A percentile compares a stretch with the other conserved stretches of the same genome.
Evolutionary conservation across 768 basidiomycete species (phyloP).

Genomic region (Hemileccinum rubropunctum): DNA sequence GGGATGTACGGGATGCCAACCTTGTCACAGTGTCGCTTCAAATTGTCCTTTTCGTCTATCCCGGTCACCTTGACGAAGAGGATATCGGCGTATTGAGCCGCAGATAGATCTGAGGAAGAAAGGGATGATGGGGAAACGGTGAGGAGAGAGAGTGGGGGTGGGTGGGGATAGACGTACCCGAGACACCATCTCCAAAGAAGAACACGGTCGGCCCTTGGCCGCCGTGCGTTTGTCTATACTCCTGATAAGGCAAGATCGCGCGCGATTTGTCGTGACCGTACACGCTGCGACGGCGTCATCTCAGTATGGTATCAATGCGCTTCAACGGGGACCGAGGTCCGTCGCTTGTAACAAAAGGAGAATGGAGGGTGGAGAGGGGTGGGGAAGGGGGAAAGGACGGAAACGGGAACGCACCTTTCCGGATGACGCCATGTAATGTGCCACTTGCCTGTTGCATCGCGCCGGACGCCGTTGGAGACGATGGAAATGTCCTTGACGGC

Average conservation of each 20-base stretch:
- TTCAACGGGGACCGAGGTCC: not conserved
- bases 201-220: conserved; percentile 66
- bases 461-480: conserved; percentile 88
- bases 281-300: conserved; percentile 43
- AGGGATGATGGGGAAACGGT: no score
- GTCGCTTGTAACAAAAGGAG: not conserved
- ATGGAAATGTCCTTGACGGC: conserved; percentile 78
- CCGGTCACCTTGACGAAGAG: conserved; percentile 89
- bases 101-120: conserved; percentile 69
- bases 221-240: conserved; percentile 35
- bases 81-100: conserved; percentile 87
- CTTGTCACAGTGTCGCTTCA: conserved; percentile 76
- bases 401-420: conserved; percentile 53
- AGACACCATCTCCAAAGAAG: conserved; percentile 98
- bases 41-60: conserved; percentile 74
- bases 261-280: conserved; percentile 97
- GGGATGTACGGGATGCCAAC: conserved; percentile 78
- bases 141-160: not conserved
- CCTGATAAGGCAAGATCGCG: conserved; percentile 84
- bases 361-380: not conserved
- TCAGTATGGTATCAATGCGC: not conserved
- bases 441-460: conserved; percentile 62
- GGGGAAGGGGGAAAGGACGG: not conserved
- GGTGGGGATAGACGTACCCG: conserved; percentile 51
- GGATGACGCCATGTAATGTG: conserved; percentile 87